A percentile compares a stretch with the other conserved stretches of the same genome.
These are phyloP conservation scores for Mortierella sp. DNA, from an alignment of 371 early-diverging fungal species.

Conservation along the genomic window DNA sequence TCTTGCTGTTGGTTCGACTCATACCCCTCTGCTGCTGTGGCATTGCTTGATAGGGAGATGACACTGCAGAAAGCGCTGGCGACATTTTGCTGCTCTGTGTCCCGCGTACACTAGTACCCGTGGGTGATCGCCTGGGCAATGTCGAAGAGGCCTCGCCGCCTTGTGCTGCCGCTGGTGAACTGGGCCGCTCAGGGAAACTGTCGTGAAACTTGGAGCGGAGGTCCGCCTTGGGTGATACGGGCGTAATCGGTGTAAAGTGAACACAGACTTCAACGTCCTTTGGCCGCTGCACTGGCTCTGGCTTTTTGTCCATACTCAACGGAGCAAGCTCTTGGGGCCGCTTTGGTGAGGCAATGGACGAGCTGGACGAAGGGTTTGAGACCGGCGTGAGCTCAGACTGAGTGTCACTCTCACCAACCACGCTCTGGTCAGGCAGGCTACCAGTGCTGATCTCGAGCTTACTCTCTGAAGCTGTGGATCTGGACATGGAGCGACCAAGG, in stretches of 20 bases:
- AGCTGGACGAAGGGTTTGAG: constrained; percentile 34
- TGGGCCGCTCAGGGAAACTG: constrained; percentile 31
- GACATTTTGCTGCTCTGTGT: constrained; percentile 38
- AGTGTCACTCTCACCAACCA: neutral
- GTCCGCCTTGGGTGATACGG: constrained; percentile 41
- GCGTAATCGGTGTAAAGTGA: constrained; percentile 41
- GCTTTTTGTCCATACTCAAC: constrained; percentile 4
- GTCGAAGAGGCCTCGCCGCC: constrained; percentile 5
- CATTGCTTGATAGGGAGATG: constrained; percentile 17
- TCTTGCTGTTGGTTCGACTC: constrained; percentile 32
- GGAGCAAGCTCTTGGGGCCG: constrained; percentile 6
- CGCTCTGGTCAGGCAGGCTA: constrained; percentile 8
- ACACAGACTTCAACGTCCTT: constrained; percentile 44
- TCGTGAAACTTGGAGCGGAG: constrained; percentile 45
- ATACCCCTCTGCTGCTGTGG: constrained; percentile 16
- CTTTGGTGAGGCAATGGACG: constrained; percentile 35
- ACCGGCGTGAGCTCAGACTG: constrained; percentile 38
- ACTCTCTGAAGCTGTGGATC: constrained; percentile 3
- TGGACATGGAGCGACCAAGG: constrained; percentile 41
- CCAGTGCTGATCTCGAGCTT: constrained; percentile 34
- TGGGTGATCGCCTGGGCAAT: constrained; percentile 29
- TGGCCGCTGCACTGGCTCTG: constrained; percentile 23
- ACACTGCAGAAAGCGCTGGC: constrained; percentile 25
- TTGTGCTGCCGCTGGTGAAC: constrained; percentile 33
- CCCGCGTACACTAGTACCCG: constrained; percentile 16